phyloP scores from a whole-genome alignment of 2,329 filamentous ascomycete species.

The Fusarium sublunatum region DNA sequence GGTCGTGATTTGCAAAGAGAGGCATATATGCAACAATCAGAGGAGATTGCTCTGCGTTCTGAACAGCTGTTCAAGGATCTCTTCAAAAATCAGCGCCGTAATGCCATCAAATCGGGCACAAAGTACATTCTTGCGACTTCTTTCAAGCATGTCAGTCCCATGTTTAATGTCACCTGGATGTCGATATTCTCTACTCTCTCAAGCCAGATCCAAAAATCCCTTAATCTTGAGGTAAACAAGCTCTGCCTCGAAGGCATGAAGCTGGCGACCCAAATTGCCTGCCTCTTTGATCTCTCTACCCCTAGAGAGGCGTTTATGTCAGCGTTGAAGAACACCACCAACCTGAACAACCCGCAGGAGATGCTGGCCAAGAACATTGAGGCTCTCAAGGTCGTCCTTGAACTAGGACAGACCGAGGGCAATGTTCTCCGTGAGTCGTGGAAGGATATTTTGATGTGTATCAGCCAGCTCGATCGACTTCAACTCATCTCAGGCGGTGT shows the following conservation, averaged over 20 bases:
- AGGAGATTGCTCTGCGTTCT: slow-evolving; percentile 81
- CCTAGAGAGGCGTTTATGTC: slow-evolving; percentile 94
- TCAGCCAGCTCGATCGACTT: slow-evolving; percentile 94
- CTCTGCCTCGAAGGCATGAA: slow-evolving; percentile 96
- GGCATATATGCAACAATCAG: slow-evolving; percentile 92
- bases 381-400: slow-evolving; percentile 89
- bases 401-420: slow-evolving; percentile 92
- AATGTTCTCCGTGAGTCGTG: slow-evolving; percentile 90
- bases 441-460: slow-evolving; percentile 94
- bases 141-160: slow-evolving; percentile 93
- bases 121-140: slow-evolving; percentile 93
- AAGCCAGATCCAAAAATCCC: slow-evolving; percentile 90
- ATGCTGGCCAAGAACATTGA: slow-evolving; percentile 97
- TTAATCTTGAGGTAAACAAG: slow-evolving; percentile 91
- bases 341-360: slow-evolving; percentile 93
- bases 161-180: slow-evolving; percentile 99
- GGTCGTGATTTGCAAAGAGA: slow-evolving; percentile 92
- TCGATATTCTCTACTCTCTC: slow-evolving; percentile 96
- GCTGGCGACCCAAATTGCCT: slow-evolving; percentile 91
- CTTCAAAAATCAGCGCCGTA: slow-evolving; percentile 87
- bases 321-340: slow-evolving; percentile 91
- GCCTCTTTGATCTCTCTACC: slow-evolving; percentile 92
- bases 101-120: slow-evolving; percentile 74
- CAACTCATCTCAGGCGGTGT: slow-evolving; percentile 96
- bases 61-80: slow-evolving; percentile 93